Base-by-base conservation (phyloP, 2,329 filamentous ascomycete species). In the Waltergamsia citrina region DNA sequence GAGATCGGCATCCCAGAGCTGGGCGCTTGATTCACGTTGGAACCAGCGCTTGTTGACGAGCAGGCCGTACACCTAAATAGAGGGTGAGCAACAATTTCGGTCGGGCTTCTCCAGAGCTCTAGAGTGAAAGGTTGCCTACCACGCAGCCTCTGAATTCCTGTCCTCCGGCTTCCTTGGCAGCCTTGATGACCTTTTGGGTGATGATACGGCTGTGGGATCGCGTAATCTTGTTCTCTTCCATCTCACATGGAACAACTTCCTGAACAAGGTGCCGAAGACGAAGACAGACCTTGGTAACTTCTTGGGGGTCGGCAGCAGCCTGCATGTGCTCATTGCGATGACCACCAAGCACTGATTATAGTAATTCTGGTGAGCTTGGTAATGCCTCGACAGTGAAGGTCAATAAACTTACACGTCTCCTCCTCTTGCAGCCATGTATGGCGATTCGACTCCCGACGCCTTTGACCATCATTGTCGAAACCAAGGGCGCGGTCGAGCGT, bases 1-100 rank as follows among this genome's bases (percentile, higher is more conserved):
- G 25, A 96, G 67, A 39, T 86, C 81, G 6, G 88, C 79, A 57
- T 98, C 90, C 86, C 90, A 98, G 3, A 96, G 74, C 65, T 98
- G 92, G 6, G 79, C 56, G 19, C 69, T 41, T 2, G 86, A 78
- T 60, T 96, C 88, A 41, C 75, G 76, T 51, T 75, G 79, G 59
- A 95, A 96, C 77, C 77, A 81, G 34, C 64, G 63, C 54, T 74
- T 72, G 45, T 68, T 73, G 29, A 94, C 74, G 4, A 95, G 69
- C 36, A 95, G 63, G 44, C 83, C 82, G 56, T 78, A 94, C 3
- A 94, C 59, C 59, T 62, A 47, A 50, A 31, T 50, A 62, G 87
- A 94, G 11, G 80, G 74, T 6, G n/a, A 11, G 15, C 17, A 20
- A 23, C 12, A n/a, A n/a, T n/a, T n/a, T 34, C 14, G 18, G 9